Evolutionary conservation across 805 yeast species (phyloP).

Genomic region (Suhomyces xylopsoci): DNA sequence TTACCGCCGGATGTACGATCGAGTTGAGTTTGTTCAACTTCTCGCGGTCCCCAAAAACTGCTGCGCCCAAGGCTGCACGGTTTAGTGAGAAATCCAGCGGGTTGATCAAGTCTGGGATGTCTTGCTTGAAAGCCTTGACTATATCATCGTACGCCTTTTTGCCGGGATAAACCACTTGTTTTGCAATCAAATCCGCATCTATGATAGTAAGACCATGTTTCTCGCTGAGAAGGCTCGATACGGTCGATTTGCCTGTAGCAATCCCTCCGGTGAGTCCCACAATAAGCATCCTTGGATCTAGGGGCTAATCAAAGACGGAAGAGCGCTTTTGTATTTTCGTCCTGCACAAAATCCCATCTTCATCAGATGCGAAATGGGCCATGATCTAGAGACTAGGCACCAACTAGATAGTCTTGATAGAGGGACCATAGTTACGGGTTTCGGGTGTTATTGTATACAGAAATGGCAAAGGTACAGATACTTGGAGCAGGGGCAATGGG

Average conservation of each 20-base stretch:
- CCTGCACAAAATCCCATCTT: not conserved
- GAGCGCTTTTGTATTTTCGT: not conserved
- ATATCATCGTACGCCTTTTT: slow-evolving; percentile 65
- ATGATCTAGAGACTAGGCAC: not conserved
- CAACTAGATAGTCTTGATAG: not conserved
- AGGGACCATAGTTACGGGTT: not conserved
- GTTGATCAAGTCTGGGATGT: slow-evolving; percentile 49
- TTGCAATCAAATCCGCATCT: slow-evolving; percentile 91
- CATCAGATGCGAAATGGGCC: not conserved
- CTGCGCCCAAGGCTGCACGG: slow-evolving; percentile 70
- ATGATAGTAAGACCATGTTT: slow-evolving; percentile 57
- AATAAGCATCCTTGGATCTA: slow-evolving; percentile 59
- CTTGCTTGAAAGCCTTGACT: slow-evolving; percentile 53
- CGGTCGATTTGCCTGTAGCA: slow-evolving; percentile 95
- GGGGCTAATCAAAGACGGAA: not conserved
- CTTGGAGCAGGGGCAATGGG: slow-evolving; percentile 58
- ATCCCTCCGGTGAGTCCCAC: slow-evolving; percentile 98
- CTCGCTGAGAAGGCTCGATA: slow-evolving; percentile 55
- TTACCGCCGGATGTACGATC: slow-evolving; percentile 87
- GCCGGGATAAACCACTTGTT: slow-evolving; percentile 82
- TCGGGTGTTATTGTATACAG: too few species aligned
- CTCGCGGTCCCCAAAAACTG: slow-evolving; percentile 67
- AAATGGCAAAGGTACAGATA: slow-evolving; percentile 28
- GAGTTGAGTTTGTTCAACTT: slow-evolving; percentile 61
- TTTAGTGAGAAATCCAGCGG: slow-evolving; percentile 49